Evolutionary conservation across 2,329 filamentous ascomycete genomes (phyloP), one percentile per base, ranked within the genome.

Genomic region (Zalaria sp.): DNA sequence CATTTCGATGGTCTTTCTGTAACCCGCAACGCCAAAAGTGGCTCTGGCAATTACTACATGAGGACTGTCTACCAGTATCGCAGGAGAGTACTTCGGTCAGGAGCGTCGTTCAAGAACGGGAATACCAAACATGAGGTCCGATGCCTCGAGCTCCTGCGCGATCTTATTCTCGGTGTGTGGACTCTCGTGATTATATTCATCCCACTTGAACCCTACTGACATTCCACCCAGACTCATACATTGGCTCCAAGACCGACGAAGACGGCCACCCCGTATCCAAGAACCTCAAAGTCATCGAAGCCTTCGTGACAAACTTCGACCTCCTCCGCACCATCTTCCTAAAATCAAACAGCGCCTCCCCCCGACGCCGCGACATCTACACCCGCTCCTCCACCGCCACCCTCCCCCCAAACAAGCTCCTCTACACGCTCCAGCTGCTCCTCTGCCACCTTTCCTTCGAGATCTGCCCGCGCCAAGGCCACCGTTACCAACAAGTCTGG

Each of bases 131-230:
- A 42, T 3, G 62, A 69, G 48, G 44, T 47, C 9, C 46, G 54
- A 10, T 59, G 58, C 26, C 38, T 71, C 7, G 45, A 51, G 18
- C 50, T 67, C 26, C 43, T 72, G 4, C 53, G 49, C 28, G 60
- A 62, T 28, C 49, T 72, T 32, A 64, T 71, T 43, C 48, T 61
- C 5, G 67, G 68, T 69, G 49, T 46, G 63, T 53, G 26, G 25
- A 29, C 26, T 25, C 36, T 26, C 18, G 18, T 18, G n/a, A 3
- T 32, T 7, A 2, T 32, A 7, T n/a, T 7, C 29, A 32, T 32
- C 7, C 29, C 7, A n/a, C n/a, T 7, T 32, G n/a, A 7, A 2
- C 29, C 3, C 27, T 25, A 28, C 43, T 49, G 27, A 48, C 39
- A 39, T 29, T 44, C 5, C 39, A 37, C 18, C 39, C 45, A 58